phyloP scores from a whole-genome alignment of 352 stramenopile species.

The Halophytophthora batemanensis region DNA sequence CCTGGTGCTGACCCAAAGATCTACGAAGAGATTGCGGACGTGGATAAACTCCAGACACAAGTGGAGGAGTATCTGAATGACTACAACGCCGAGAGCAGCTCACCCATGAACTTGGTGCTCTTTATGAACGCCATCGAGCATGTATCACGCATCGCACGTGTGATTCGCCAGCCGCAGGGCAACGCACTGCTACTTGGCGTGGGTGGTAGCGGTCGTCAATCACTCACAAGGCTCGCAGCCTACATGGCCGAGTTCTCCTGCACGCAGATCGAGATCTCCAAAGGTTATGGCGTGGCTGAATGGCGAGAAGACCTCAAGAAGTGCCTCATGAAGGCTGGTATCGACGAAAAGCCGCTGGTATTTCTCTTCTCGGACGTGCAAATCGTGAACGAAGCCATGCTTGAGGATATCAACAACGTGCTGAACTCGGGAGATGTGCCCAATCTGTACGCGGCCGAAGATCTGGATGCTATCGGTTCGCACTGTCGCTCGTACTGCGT shows the following conservation, averaged over 20 bases:
- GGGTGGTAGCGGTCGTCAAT: conserved; percentile 90
- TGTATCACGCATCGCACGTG: conserved; percentile 75
- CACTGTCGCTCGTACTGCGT: conserved; percentile 89
- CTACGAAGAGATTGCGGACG: conserved; percentile 90
- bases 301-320: conserved; percentile 95
- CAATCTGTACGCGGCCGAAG: conserved; percentile 92
- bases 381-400: conserved; percentile 94
- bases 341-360: conserved; percentile 91
- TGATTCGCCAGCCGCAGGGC: conserved; percentile 83
- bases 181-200: conserved; percentile 93
- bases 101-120: conserved; percentile 87
- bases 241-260: conserved; percentile 93
- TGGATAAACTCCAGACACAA: conserved; percentile 76
- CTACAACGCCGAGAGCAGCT: conserved; percentile 86
- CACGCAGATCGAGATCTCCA: conserved; percentile 94
- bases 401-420: conserved; percentile 96
- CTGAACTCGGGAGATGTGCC: conserved; percentile 94
- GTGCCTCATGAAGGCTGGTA: conserved; percentile 88
- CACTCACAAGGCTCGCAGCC: conserved; percentile 84
- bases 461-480: conserved; percentile 91
- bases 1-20: conserved; percentile 87
- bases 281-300: conserved; percentile 91
- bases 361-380: conserved; percentile 96
- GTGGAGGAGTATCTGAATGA: conserved; percentile 87
- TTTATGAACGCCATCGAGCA: conserved; percentile 90